Evolutionary conservation across 257 asterid species (phyloP).

Genomic region (Solanum chaucha): DNA sequence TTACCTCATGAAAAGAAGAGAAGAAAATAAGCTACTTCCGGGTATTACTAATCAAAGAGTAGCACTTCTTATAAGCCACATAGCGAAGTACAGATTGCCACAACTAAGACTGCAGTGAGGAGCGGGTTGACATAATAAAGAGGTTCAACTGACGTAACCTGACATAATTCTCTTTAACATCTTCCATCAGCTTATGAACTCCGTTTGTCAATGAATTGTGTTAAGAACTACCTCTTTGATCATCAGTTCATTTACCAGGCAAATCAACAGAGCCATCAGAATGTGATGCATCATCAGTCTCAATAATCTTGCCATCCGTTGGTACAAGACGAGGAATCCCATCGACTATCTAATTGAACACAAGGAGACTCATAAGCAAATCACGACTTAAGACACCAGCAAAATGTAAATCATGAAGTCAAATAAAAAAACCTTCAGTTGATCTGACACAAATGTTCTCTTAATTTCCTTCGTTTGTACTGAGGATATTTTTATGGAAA

Average conservation of each 20-base stretch:
- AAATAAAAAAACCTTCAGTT: background rate
- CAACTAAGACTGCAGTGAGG: background rate
- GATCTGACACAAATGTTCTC: background rate
- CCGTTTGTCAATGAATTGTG: background rate
- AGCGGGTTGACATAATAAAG: background rate
- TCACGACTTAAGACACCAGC: background rate
- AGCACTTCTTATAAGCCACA: background rate
- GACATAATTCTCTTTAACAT: background rate
- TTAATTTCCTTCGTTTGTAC: background rate
- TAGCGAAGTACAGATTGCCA: background rate
- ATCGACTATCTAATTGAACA: slow-evolving; percentile 30
- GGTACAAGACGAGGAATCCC: slow-evolving; percentile 75
- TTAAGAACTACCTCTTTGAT: background rate
- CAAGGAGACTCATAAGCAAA: background rate
- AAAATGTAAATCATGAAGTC: background rate
- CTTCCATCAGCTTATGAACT: background rate
- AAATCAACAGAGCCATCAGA: slow-evolving; percentile 8
- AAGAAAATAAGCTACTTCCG: background rate
- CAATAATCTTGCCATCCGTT: slow-evolving; percentile 35
- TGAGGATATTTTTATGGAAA: background rate
- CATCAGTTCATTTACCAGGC: slow-evolving; percentile 5
- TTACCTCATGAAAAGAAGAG: slow-evolving; percentile 31
- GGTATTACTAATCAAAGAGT: background rate
- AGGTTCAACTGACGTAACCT: background rate
- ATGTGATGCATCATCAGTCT: slow-evolving; percentile 11